Base-by-base conservation (phyloP, 257 asterid genomes). In the Rubia yunnanensis region DNA sequence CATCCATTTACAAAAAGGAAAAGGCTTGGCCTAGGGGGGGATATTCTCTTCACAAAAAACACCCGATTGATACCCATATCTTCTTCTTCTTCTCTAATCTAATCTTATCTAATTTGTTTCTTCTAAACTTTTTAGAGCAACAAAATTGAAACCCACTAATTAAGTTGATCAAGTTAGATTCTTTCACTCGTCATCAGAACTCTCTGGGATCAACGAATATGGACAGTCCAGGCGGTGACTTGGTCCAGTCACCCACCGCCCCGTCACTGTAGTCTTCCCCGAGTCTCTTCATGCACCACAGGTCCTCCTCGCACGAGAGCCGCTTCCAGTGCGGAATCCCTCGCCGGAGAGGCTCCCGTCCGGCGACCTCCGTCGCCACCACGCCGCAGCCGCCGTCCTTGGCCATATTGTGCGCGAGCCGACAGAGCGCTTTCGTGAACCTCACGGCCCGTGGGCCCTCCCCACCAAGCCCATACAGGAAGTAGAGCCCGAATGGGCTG, bases 131-230 rank as follows among this genome's bases (percentile, higher is more conserved):
- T 53, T 50, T 7, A 41, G 6, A 54, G 52, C 18, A 46, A 6
- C 27, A 38, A 60, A 52, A 23, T 35, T 10, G 26, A 28, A 36
- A 36, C 39, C 26, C 8, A 24, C 8, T 10, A 44, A 22, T 17
- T 4, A 39, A 28, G 23, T 15, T 8, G 52, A 44, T 44, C 52
- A 59, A 58, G 67, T 56, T 14, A 20, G 66, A 69, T 58, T 38
- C 59, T 31, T 28, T 5, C 32, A 14, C n/a, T 41, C 1, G 73
- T 44, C 60, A 67, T 67, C 74, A 84, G 74, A 89, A 75, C 79
- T 88, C 98, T 67, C 96, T 86, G 9, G 96, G 98, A 84, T 91
- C 98, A 70, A 91, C 96, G 82, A 91, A 91, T 82, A 88, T 82
- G 39, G 96, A 88, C 52, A 55, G 52, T 55, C 86, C 92, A 70